Percentiles rank a stretch among this genome's conserved stretches.
Conservation (phyloP, 345 rosid species). For the Salix suchowensis region DNA sequence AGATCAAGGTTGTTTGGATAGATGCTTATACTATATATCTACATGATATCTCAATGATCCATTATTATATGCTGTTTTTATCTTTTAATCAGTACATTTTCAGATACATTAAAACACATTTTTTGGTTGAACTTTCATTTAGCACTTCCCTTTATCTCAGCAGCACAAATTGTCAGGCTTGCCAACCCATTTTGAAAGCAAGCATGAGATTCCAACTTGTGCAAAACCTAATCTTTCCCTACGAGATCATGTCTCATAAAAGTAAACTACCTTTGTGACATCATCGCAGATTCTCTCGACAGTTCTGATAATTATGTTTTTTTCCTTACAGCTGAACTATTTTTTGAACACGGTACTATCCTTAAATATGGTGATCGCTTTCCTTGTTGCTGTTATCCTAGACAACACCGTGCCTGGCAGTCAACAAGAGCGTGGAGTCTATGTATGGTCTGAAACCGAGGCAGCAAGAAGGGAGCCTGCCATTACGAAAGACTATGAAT, state of each 20-base stretch:
- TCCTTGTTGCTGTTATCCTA: constrained; percentile 74
- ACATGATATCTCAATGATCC: background rate
- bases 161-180: background rate
- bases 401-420: constrained; percentile 97
- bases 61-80: background rate
- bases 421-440: constrained; percentile 83
- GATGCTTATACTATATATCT: background rate
- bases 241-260: background rate
- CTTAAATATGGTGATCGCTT: constrained; percentile 77
- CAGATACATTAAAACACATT: no score
- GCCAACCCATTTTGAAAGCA: background rate
- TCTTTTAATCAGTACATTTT: background rate
- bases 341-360: constrained; percentile 79
- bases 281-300: background rate
- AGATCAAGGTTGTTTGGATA: background rate
- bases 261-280: background rate
- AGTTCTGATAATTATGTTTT: background rate
- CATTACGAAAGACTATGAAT: constrained; percentile 72
- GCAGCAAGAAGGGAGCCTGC: constrained; percentile 86
- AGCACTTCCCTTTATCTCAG: background rate
- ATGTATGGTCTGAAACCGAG: constrained; percentile 84
- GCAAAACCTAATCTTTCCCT: background rate
- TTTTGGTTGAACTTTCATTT: no score
- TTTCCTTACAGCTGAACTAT: constrained; percentile 67
- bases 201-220: background rate